Conservation (phyloP, 1,139 yeast species). For the Kazachstania sp. region DNA sequence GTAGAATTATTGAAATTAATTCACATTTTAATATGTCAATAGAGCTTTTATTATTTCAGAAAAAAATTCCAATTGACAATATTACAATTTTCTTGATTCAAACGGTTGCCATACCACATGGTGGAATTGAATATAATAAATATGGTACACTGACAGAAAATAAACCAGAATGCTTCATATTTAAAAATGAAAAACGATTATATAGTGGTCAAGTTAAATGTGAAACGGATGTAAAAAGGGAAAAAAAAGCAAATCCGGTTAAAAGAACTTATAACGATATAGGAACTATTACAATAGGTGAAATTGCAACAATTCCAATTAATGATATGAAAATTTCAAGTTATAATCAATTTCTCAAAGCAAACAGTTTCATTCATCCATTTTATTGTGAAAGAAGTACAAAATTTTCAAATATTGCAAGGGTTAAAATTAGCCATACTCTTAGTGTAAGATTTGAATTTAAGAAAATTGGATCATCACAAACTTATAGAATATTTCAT, state of each 20-base stretch:
- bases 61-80: neutral
- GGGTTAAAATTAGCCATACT: constrained; percentile 19
- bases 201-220: neutral
- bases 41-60: neutral
- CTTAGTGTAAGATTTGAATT: constrained; percentile 8
- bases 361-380: constrained; percentile 10
- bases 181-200: neutral
- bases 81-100: neutral
- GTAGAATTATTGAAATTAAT: constrained; percentile 1
- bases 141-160: neutral
- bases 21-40: neutral
- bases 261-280: neutral
- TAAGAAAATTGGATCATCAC: neutral
- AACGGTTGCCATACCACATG: neutral
- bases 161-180: neutral
- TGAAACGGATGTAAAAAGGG: neutral
- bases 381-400: constrained; percentile 15
- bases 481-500: neutral
- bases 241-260: neutral
- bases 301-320: neutral
- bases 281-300: neutral
- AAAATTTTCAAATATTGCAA: constrained; percentile 5
- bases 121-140: neutral
- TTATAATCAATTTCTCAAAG: constrained; percentile 5
- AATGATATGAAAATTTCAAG: constrained; percentile 1